Evolutionary conservation across 2,329 filamentous ascomycete genomes (phyloP).

Genomic region (Penicillium expansum): DNA sequence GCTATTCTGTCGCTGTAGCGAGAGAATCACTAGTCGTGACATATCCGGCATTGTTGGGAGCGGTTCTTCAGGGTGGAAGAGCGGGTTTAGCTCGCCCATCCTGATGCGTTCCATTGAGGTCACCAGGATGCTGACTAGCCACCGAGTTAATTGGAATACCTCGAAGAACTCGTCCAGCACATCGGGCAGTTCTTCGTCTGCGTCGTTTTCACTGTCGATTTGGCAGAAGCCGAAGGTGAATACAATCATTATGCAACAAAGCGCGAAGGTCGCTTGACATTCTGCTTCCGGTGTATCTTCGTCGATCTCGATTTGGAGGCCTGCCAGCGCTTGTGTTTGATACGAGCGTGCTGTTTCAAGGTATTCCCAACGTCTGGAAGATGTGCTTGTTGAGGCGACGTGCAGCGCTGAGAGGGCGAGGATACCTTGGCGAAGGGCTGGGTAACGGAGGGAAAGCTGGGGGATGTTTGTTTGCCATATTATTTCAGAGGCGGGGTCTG

Average conservation of each 20-base stretch:
- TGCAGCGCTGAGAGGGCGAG: constrained; percentile 37
- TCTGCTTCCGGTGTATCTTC: constrained; percentile 27
- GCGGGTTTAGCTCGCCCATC: constrained; percentile 25
- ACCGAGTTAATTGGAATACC: constrained; percentile 31
- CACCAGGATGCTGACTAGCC: constrained; percentile 29
- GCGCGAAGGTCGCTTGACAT: constrained; percentile 37
- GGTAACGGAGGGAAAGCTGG: constrained; percentile 29
- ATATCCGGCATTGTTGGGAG: constrained; percentile 37
- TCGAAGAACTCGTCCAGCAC: constrained; percentile 33
- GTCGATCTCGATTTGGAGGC: constrained; percentile 21
- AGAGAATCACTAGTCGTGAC: constrained; percentile 30
- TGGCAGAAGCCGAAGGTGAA: constrained; percentile 36
- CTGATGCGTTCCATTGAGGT: constrained; percentile 25
- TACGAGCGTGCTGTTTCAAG: constrained; percentile 30
- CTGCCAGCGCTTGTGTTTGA: constrained; percentile 25
- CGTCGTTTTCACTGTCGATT: constrained; percentile 11
- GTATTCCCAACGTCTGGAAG: constrained; percentile 23
- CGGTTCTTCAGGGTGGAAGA: constrained; percentile 25
- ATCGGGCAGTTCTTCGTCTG: constrained; percentile 6
- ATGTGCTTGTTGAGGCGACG: constrained; percentile 21
- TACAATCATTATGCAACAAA: constrained; percentile 34
- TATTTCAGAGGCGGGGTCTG: constrained; percentile 21
- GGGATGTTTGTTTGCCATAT: constrained; percentile 36
- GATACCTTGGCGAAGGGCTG: constrained; percentile 36
- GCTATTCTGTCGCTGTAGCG: constrained; percentile 27